These are phyloP conservation scores for Ophiostoma ips DNA, from an alignment of 2,329 filamentous ascomycete genomes.

Conservation along the genomic window DNA sequence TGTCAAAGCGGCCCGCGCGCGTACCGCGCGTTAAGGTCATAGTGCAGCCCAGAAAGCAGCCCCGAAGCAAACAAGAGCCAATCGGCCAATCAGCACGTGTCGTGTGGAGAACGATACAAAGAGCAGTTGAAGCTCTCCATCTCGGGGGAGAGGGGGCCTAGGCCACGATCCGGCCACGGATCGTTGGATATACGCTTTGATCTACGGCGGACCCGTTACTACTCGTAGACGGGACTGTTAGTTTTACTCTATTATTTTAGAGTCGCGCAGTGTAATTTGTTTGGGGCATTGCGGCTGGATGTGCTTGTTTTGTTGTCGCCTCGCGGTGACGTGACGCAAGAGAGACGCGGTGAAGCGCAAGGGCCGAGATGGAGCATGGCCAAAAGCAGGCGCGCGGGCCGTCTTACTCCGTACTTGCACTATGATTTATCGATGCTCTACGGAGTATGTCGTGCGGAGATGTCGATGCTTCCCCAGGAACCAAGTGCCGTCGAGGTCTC, in stretches of 20 bases:
- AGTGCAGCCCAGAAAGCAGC: background rate
- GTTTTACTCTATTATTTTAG: too few relatives aligned
- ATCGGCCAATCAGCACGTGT: constrained; percentile 4
- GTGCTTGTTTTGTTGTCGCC: background rate
- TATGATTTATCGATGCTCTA: too few relatives aligned
- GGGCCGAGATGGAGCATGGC: background rate
- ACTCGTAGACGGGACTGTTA: too few relatives aligned
- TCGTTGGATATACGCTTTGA: too few relatives aligned
- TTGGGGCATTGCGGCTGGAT: background rate
- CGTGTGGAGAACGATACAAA: background rate
- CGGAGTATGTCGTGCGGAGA: too few relatives aligned
- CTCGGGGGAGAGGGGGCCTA: too few relatives aligned
- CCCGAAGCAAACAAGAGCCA: background rate
- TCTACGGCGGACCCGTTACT: too few relatives aligned
- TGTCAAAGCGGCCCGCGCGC: background rate
- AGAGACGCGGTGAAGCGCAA: background rate
- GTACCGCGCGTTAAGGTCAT: background rate
- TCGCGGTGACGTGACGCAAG: background rate
- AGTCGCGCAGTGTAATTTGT: too few relatives aligned
- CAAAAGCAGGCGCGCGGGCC: background rate
- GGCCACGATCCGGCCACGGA: too few relatives aligned
- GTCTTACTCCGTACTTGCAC: too few relatives aligned
- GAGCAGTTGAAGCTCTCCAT: background rate
- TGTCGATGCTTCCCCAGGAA: too few relatives aligned
- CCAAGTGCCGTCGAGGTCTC: too few relatives aligned